These are phyloP conservation scores for Trichoderma atrobrunneum DNA, from an alignment of 2,329 filamentous ascomycete species.

Conservation along the genomic window DNA sequence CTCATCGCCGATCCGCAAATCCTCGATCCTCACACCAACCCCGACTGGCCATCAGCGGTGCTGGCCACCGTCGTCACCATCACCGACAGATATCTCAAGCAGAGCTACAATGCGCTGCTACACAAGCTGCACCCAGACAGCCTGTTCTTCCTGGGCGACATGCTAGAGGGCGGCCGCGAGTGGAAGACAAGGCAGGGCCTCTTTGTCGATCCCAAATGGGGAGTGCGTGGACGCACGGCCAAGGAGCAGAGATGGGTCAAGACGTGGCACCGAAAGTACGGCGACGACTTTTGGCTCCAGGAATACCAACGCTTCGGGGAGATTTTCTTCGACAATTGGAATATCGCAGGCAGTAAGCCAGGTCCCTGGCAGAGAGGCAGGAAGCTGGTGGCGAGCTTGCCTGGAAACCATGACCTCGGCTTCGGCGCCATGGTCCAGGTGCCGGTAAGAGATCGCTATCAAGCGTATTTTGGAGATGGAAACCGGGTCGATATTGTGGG, in stretches of 20 bases:
- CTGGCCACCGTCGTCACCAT: constrained; percentile 55
- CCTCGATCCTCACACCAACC: constrained; percentile 93
- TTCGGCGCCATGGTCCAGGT: constrained; percentile 83
- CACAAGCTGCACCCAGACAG: constrained; percentile 76
- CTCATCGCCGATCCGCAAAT: constrained; percentile 89
- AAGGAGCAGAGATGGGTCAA: constrained; percentile 56
- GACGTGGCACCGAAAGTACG: constrained; percentile 71
- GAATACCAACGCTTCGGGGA: constrained; percentile 85
- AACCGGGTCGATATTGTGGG: constrained; percentile 89
- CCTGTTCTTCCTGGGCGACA: constrained; percentile 85
- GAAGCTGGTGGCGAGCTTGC: constrained; percentile 79
- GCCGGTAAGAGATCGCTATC: constrained; percentile 77
- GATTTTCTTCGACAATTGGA: constrained; percentile 76
- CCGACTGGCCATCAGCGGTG: constrained; percentile 66
- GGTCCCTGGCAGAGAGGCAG: constrained; percentile 62
- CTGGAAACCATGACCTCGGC: constrained; percentile 92
- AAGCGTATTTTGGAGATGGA: constrained; percentile 84
- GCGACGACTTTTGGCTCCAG: constrained; percentile 76
- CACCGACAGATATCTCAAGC: constrained; percentile 86
- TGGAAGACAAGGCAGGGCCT: constrained; percentile 72
- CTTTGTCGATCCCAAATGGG: constrained; percentile 60
- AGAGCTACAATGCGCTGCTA: constrained; percentile 78
- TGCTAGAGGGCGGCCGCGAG: constrained; percentile 94
- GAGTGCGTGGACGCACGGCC: constrained; percentile 45
- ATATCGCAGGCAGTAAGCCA: constrained; percentile 52